These are phyloP conservation scores for Curvularia lunata DNA, from an alignment of 2,329 filamentous ascomycete genomes.

Conservation along the genomic window DNA sequence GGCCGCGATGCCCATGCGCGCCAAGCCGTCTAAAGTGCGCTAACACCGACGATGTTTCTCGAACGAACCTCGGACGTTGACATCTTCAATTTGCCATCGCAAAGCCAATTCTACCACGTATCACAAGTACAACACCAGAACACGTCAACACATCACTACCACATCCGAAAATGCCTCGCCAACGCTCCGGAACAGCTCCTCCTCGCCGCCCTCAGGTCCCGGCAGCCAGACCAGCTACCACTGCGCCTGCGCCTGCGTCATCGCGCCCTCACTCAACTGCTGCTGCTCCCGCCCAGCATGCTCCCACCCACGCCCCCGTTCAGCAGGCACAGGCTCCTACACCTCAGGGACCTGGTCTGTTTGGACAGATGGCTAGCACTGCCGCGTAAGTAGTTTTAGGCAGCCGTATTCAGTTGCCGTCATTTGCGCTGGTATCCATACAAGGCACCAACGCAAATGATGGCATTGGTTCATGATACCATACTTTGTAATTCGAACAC, in stretches of 20 bases:
- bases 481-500: not conserved
- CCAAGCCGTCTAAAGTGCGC: slow-evolving; percentile 23
- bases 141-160: slow-evolving; percentile 13
- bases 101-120: slow-evolving; percentile 7
- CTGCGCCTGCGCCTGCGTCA: slow-evolving; percentile 52
- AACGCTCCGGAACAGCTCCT: slow-evolving; percentile 56
- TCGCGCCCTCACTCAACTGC: slow-evolving; percentile 71
- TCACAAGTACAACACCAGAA: slow-evolving; percentile 1
- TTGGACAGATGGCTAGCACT: slow-evolving; percentile 96
- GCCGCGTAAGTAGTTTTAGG: slow-evolving; percentile 76
- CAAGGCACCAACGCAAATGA: not conserved
- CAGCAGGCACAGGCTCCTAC: slow-evolving; percentile 51
- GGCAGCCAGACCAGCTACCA: slow-evolving; percentile 58
- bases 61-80: slow-evolving; percentile 30
- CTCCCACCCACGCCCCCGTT: slow-evolving; percentile 57
- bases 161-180: slow-evolving; percentile 53
- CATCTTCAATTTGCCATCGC: slow-evolving; percentile 27
- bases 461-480: not conserved
- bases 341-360: slow-evolving; percentile 78
- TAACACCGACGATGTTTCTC: slow-evolving; percentile 35
- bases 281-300: slow-evolving; percentile 48
- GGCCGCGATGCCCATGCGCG: slow-evolving; percentile 10
- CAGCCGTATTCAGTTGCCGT: not conserved
- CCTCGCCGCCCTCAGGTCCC: slow-evolving; percentile 53
- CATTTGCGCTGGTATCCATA: not conserved